Base-by-base conservation (phyloP, 345 rosid species). In the Brassica cretica region DNA sequence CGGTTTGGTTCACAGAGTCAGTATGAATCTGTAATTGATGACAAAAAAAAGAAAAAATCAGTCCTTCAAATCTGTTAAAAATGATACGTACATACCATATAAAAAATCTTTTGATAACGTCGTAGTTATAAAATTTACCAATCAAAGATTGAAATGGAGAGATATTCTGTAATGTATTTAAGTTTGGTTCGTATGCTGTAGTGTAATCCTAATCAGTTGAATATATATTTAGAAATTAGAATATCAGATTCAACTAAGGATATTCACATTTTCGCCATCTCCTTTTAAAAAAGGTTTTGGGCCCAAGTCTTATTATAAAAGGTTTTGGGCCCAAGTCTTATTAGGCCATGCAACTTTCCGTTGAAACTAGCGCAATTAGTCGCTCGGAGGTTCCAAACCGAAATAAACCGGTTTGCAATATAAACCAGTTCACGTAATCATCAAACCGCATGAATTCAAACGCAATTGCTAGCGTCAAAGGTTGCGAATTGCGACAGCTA, bases 401-500 rank as follows among this genome's bases (percentile, higher is more conserved):
- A n/a, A 49, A 14, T 49, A 49, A 49, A 53, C 21, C 59, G 21
- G 21, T 15, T 53, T 15, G 6, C 7, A 53, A 53, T 53, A 6
- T 15, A n/a, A 44, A 49, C 6, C 2, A n/a, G 18, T 49, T 49
- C 59, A 53, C 15, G 21, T 53, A 44, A 44, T 53, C 18, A 53
- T 53, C 19, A 5, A 53, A 49, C 5, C 24, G 66, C 67, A 18
- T 68, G 9, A 51, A 70, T 19, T 33, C 18, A 71, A 65, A 72
- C 77, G 81, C 82, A 69, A 74, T 53, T 75, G 82, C 75, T 18
- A 6, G 78, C 77, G 70, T 74, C 71, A 49, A 69, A 30, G n/a
- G 14, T 30, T 27, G 29, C 58, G 71, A 55, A 37, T 64, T 2
- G 65, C 75, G 66, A 32, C 33, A 11, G n/a, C 8, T 16, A 55